Evolutionary conservation across 768 basidiomycete genomes (phyloP), one percentile per base, ranked within the genome.

Genomic region (Amyloporia xantha): DNA sequence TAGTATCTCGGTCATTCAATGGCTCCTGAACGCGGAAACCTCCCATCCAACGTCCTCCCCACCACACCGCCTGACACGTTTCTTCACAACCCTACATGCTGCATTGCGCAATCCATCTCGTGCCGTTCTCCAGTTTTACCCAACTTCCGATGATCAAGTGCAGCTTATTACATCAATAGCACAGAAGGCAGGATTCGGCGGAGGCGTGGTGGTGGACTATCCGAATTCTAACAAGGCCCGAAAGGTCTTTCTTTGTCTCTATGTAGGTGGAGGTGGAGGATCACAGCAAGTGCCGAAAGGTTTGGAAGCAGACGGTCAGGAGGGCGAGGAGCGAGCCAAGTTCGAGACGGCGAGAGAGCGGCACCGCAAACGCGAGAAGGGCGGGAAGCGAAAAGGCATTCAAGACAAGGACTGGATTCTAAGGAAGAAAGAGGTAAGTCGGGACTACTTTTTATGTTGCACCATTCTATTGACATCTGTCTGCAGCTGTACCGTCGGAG

Each of bases 1-100:
- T 40, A 98, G 95, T 62, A 88, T 99, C 59, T 99, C 96, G 21
- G 95, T 97, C n/a, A 72, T 99, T 4, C 96, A 99, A 70, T 99
- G 96, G 96, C 75, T 99, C 2, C 76, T 97, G 50, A 99, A 97
- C 65, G 94, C 95, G 21, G 96, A 98, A 65, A 88, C 92, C 24
- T 84, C 91, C 4, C 85, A 84, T 62, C 87, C 79, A 49, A 91
- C 84, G 41, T 94, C 90, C 49, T 94, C 91, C 40, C 94, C 84
- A 13, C 92, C 84, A 10, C 90, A 86, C 65, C 89, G 82, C 58
- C 78, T 84, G 48, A 82, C 73, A 54, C 87, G 82, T 50, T 99
- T 91, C 77, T 99, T 92, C 75, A 94, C 89, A 26, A 92, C 92
- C 9, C 75, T 95, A 23, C 86, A 93, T 66, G 88, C 92, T 2